Conservation (phyloP, 2,329 filamentous ascomycete species). For the Aureobasidium subglaciale region DNA sequence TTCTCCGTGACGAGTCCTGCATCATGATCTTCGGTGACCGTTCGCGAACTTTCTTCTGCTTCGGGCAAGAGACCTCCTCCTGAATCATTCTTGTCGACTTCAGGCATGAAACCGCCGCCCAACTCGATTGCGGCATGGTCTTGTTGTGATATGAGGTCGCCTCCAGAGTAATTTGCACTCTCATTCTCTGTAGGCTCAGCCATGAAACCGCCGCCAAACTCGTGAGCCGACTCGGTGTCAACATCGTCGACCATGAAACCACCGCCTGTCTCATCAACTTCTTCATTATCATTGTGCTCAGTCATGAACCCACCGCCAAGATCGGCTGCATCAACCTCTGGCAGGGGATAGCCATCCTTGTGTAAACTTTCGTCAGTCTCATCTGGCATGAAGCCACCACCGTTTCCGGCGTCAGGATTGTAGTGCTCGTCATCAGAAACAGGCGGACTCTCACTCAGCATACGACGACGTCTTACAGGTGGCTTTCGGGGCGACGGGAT, state of each 20-base stretch:
- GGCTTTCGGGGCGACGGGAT: neutral
- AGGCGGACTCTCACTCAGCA: constrained; percentile 1
- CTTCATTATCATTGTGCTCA: constrained; percentile 24
- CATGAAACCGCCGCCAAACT: constrained; percentile 27
- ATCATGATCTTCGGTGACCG: constrained; percentile 12
- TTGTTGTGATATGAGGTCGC: too few species aligned
- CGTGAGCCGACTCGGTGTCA: neutral
- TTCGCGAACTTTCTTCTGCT: neutral
- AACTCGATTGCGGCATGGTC: constrained; percentile 12
- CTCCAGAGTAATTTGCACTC: too few species aligned
- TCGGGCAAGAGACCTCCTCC: constrained; percentile 21
- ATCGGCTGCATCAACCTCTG: constrained; percentile 2
- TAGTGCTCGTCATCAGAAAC: neutral
- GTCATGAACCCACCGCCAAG: constrained; percentile 20
- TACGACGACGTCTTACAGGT: neutral
- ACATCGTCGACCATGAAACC: constrained; percentile 15
- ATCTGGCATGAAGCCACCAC: neutral
- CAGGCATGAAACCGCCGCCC: constrained; percentile 19
- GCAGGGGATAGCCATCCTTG: neutral
- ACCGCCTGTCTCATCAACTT: constrained; percentile 9
- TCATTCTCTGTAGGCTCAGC: too few species aligned
- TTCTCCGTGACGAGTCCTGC: constrained; percentile 17
- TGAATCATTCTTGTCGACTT: neutral
- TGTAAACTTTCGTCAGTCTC: neutral
- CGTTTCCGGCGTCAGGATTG: neutral